These are phyloP conservation scores for Physcia stellaris DNA, from an alignment of 495 filamentous ascomycete species.

Conservation along the genomic window DNA sequence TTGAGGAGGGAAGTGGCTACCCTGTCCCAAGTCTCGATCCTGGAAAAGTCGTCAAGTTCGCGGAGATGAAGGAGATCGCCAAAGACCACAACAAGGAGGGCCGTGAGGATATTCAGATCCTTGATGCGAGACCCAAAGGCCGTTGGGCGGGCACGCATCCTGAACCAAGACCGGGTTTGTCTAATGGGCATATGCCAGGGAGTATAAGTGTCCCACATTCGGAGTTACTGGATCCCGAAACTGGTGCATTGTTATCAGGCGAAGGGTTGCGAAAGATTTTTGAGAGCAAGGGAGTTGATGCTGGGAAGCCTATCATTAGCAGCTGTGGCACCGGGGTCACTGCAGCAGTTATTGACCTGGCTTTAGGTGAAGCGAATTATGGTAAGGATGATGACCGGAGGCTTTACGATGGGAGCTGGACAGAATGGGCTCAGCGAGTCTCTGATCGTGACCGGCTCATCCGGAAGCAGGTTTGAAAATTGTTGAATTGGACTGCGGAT, in stretches of 20 bases:
- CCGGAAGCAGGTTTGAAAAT: slow-evolving; percentile 30
- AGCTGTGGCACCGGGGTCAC: slow-evolving; percentile 93
- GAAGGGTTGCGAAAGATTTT: slow-evolving; percentile 66
- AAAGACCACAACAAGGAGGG: slow-evolving; percentile 66
- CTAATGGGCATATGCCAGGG: slow-evolving; percentile 83
- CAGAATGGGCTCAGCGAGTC: slow-evolving; percentile 73
- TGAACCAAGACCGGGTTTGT: slow-evolving; percentile 75
- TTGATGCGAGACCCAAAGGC: slow-evolving; percentile 73
- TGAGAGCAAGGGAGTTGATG: slow-evolving; percentile 59
- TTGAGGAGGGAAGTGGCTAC: slow-evolving; percentile 35
- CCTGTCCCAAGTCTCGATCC: slow-evolving; percentile 38
- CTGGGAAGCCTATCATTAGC: slow-evolving; percentile 71
- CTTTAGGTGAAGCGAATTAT: slow-evolving; percentile 64
- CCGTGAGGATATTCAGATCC: slow-evolving; percentile 65
- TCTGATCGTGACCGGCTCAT: slow-evolving; percentile 47
- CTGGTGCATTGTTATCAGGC: slow-evolving; percentile 62
- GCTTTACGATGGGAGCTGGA: slow-evolving; percentile 96
- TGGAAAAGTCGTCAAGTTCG: slow-evolving; percentile 52
- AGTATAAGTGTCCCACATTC: slow-evolving; percentile 73
- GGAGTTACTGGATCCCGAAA: slow-evolving; percentile 65
- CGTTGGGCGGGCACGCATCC: slow-evolving; percentile 73
- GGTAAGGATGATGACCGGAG: slow-evolving; percentile 51
- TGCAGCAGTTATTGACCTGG: slow-evolving; percentile 83
- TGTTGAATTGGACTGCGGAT: no score
- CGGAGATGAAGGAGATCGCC: slow-evolving; percentile 65